A percentile compares a stretch with the other conserved stretches of the same genome.
Conservation (phyloP, 2,329 filamentous ascomycete genomes). For the Tolypocladium tropicale region DNA sequence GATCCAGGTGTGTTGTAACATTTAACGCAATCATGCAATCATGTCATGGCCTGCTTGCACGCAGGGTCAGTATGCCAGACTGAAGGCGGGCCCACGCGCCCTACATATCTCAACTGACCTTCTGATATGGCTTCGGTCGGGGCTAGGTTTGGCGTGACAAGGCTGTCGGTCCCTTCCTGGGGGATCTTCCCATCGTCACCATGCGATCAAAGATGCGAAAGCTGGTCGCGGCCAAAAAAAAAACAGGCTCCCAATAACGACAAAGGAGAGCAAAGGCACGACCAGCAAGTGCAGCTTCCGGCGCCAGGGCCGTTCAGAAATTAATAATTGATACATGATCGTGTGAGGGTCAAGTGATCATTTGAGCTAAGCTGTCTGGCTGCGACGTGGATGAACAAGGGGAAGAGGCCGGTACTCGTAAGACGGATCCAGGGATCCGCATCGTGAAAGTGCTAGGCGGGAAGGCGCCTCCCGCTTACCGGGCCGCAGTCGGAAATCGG, state of each 20-base stretch:
- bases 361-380: neutral
- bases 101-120: neutral
- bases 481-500: too few relatives aligned
- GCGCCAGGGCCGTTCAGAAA: neutral
- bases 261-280: neutral
- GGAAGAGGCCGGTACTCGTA: too few relatives aligned
- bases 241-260: neutral
- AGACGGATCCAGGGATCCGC: neutral
- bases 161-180: neutral
- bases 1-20: neutral
- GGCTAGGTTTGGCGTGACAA: neutral
- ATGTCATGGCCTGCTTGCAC: neutral
- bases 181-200: neutral
- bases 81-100: neutral
- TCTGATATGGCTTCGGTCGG: neutral
- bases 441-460: too few relatives aligned
- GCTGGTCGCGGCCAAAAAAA: neutral
- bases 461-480: too few relatives aligned
- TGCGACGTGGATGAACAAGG: neutral
- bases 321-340: neutral
- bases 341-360: neutral
- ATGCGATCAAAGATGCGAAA: neutral
- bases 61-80: neutral
- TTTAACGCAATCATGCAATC: neutral
- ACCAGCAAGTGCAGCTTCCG: neutral